phyloP scores from a whole-genome alignment of 257 asterid species.

The Forsythia suspensa region DNA sequence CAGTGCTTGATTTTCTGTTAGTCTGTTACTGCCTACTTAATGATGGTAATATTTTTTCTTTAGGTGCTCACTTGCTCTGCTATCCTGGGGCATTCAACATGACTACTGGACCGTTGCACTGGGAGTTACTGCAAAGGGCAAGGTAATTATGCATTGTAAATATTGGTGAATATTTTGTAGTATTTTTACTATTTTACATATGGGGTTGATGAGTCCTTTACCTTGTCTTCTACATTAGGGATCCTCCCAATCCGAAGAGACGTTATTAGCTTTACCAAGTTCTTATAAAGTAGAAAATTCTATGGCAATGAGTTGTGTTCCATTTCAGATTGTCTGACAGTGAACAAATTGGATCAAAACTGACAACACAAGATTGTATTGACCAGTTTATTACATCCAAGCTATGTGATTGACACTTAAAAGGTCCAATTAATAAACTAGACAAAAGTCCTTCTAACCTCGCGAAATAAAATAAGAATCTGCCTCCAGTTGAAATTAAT shows the following conservation, averaged over 20 bases:
- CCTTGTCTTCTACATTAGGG: not conserved
- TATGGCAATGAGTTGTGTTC: not conserved
- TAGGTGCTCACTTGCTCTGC: conserved; percentile 92
- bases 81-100: conserved; percentile 99
- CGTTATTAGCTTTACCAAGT: not conserved
- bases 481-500: not conserved
- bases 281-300: no score
- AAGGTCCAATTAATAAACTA: not conserved
- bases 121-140: conserved; percentile 90
- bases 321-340: not conserved
- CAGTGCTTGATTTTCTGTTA: not conserved
- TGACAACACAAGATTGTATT: not conserved
- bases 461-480: not conserved
- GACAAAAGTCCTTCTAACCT: not conserved
- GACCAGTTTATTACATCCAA: not conserved
- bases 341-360: not conserved
- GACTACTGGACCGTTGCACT: conserved; percentile 98
- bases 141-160: conserved; percentile 44
- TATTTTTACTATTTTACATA: not conserved
- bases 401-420: not conserved
- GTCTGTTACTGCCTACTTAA: conserved; percentile 12
- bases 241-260: not conserved
- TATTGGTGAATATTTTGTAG: not conserved
- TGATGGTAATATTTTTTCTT: conserved; percentile 12
- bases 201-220: not conserved